Conservation (phyloP, 495 filamentous ascomycete species). For the Neurospora tetrasperma region DNA sequence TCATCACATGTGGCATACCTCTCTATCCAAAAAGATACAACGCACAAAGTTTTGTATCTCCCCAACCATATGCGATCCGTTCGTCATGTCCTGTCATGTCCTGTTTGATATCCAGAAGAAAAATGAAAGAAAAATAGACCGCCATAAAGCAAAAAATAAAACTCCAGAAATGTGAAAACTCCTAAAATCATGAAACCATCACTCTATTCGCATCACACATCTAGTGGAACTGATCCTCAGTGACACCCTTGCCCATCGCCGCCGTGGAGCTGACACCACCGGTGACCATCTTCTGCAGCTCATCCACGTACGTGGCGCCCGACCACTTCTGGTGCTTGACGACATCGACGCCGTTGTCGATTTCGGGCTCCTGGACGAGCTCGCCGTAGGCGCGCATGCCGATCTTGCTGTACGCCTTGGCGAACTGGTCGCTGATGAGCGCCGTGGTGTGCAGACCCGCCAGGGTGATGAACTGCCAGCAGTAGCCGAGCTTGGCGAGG, state of each 20-base stretch:
- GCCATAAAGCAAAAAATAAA: background rate
- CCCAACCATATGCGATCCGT: background rate
- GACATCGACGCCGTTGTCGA: conserved; percentile 79
- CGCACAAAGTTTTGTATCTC: background rate
- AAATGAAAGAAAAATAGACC: background rate
- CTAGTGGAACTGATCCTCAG: conserved; percentile 84
- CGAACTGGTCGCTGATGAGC: conserved; percentile 79
- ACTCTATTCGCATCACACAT: background rate
- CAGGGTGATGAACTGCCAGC: conserved; percentile 99
- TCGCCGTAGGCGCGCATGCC: conserved; percentile 98
- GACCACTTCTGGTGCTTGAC: conserved; percentile 99
- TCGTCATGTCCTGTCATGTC: background rate
- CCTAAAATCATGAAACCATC: background rate
- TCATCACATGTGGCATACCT: background rate
- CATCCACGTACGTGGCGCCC: conserved; percentile 88
- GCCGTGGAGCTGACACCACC: conserved; percentile 85
- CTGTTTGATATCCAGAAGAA: background rate
- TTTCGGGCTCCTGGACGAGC: conserved; percentile 94
- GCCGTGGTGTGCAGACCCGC: conserved; percentile 96
- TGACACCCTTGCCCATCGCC: conserved; percentile 96
- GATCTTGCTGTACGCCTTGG: conserved; percentile 63
- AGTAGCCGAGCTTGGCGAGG: conserved; percentile 81
- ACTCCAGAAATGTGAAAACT: background rate
- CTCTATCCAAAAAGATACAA: background rate
- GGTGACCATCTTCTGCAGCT: conserved; percentile 92